Evolutionary conservation across 2,329 filamentous ascomycete species (phyloP).

Genomic region (Tolypocladium ovalisporum): DNA sequence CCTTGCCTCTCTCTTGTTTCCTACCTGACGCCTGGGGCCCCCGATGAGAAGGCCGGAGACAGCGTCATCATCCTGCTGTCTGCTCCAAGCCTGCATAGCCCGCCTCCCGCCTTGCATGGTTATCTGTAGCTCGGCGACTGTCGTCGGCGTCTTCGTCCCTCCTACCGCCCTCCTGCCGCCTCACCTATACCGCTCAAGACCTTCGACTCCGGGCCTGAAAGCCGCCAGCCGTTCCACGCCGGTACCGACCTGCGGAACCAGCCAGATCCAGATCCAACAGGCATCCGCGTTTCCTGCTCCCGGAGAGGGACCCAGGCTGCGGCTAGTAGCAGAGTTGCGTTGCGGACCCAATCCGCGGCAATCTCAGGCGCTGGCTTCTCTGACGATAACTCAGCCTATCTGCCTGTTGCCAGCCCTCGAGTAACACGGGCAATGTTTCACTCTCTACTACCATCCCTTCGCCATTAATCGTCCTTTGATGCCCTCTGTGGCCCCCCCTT

Average conservation of each 20-base stretch:
- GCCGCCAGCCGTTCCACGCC: neutral
- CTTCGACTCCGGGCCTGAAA: too few relatives aligned
- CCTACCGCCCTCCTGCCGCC: neutral
- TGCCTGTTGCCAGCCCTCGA: slow-evolving; percentile 6
- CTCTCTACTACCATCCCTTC: slow-evolving; percentile 9
- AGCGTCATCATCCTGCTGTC: neutral
- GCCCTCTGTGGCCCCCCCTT: neutral
- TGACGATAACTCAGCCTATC: slow-evolving; percentile 3
- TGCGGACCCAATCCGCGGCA: neutral
- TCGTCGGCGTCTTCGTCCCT: neutral
- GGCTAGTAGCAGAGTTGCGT: neutral
- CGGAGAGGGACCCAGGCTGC: neutral
- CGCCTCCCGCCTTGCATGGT: neutral
- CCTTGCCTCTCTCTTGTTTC: neutral
- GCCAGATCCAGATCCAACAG: neutral
- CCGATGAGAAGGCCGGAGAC: neutral
- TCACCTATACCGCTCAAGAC: neutral
- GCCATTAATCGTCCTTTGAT: slow-evolving; percentile 6
- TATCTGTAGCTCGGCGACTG: neutral
- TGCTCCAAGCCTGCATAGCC: neutral
- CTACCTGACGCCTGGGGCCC: neutral
- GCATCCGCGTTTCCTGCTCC: neutral
- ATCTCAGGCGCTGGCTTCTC: neutral
- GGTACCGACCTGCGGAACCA: neutral
- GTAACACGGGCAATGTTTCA: slow-evolving; percentile 16